A percentile compares a stretch with the other conserved stretches of the same genome.
These are phyloP conservation scores for Haematococcus lacustris DNA, from an alignment of 139 green algal species.

Conservation along the genomic window DNA sequence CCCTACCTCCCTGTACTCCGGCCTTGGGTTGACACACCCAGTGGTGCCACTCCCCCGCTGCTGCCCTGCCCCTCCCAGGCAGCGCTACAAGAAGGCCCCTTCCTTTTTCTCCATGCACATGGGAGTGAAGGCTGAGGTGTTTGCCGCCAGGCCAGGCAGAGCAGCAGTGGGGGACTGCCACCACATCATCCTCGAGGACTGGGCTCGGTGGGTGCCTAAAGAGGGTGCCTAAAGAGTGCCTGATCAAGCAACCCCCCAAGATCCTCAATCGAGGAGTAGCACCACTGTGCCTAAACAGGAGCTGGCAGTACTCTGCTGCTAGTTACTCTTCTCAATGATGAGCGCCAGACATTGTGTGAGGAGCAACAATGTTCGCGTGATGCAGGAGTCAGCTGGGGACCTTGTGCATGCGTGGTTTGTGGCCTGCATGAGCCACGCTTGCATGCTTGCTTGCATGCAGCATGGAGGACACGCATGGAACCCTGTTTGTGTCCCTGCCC, in stretches of 20 bases:
- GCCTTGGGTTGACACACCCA: too few species aligned
- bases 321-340: not conserved
- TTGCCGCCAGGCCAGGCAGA: conserved; percentile 29
- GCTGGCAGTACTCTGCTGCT: not conserved
- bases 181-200: conserved; percentile 93
- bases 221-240: not conserved
- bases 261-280: not conserved
- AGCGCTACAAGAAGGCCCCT: conserved; percentile 87
- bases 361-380: not conserved
- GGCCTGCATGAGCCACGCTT: too few species aligned
- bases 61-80: too few species aligned
- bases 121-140: conserved; percentile 67
- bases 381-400: not conserved
- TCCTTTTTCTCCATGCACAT: conserved; percentile 92
- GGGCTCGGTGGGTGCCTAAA: conserved; percentile 36
- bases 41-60: too few species aligned
- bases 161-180: conserved; percentile 55
- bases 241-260: not conserved
- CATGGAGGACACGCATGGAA: conserved; percentile 46
- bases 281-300: not conserved
- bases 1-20: too few species aligned
- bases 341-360: not conserved
- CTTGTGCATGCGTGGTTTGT: not conserved
- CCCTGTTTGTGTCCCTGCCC: conserved; percentile 91
- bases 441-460: conserved; percentile 2